Conservation (phyloP, 108 stramenopile species). For the Cyclotella sp. region DNA sequence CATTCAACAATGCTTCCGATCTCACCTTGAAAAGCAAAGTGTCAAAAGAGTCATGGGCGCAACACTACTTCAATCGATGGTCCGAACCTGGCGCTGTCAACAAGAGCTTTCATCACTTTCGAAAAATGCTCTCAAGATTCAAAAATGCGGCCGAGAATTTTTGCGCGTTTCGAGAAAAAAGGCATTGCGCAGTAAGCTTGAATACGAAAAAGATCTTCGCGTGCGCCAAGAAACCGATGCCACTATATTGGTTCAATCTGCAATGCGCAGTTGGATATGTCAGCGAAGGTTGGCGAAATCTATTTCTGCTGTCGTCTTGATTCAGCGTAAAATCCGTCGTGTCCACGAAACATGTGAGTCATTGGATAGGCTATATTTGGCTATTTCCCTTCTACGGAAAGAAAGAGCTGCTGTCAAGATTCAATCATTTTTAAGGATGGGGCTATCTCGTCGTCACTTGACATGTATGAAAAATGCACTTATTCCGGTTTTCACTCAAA, state of each 20-base stretch:
- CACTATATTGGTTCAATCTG: slow-evolving; percentile 12
- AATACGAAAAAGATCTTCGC: not conserved
- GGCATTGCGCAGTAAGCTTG: not conserved
- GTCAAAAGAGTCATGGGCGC: not conserved
- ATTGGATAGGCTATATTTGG: not conserved
- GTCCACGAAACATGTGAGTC: too few species aligned
- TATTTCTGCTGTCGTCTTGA: slow-evolving; percentile 6
- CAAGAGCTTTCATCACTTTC: slow-evolving; percentile 4
- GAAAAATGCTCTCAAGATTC: not conserved
- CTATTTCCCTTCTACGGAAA: not conserved
- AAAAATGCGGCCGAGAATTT: slow-evolving; percentile 2
- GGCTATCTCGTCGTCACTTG: not conserved
- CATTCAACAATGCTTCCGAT: slow-evolving; percentile 2
- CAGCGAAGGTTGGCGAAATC: slow-evolving; percentile 4
- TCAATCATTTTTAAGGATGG: not conserved
- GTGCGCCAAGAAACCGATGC: not conserved
- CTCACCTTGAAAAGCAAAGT: not conserved
- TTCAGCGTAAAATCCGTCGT: slow-evolving; percentile 6
- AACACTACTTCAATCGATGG: slow-evolving; percentile 8
- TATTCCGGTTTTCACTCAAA: not conserved
- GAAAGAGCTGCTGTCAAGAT: slow-evolving; percentile 10
- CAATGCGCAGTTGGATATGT: slow-evolving; percentile 2
- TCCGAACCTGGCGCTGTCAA: slow-evolving; percentile 19
- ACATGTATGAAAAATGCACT: not conserved
- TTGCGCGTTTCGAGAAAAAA: slow-evolving; percentile 8